A percentile compares a stretch with the other conserved stretches of the same genome.
These are phyloP conservation scores for Forsythia viridissima DNA, from an alignment of 257 asterid genomes.

Conservation along the genomic window DNA sequence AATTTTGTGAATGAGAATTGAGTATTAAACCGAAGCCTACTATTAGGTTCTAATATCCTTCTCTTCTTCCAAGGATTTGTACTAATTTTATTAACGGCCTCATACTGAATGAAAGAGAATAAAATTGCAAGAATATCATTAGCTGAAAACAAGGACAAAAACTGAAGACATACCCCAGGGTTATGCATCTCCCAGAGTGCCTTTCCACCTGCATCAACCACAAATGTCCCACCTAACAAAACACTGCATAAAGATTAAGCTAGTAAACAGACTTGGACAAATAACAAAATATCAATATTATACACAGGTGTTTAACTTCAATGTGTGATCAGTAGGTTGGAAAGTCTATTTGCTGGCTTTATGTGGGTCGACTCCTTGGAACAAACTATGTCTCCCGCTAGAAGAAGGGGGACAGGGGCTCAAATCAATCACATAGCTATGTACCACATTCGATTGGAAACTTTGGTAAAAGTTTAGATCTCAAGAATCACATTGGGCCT, in stretches of 20 bases:
- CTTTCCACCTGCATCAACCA: conserved; percentile 58
- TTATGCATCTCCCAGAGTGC: conserved; percentile 75
- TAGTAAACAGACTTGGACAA: neutral
- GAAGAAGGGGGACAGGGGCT: no score
- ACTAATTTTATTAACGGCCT: neutral
- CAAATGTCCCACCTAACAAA: conserved; percentile 59
- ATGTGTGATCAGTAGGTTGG: no score
- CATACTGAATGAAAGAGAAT: neutral
- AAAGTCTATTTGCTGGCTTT: no score
- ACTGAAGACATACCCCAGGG: conserved; percentile 59
- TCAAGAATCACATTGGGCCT: neutral
- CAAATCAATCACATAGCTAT: no score
- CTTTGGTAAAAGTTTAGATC: neutral
- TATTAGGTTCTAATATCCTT: neutral
- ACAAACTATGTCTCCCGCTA: no score
- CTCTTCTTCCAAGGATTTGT: neutral
- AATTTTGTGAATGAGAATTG: neutral
- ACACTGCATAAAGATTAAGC: conserved; percentile 42
- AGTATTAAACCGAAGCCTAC: neutral
- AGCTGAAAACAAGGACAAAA: conserved; percentile 13
- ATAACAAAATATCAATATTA: neutral
- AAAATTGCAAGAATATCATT: neutral
- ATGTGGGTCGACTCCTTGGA: no score
- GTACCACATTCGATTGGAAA: neutral
- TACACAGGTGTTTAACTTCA: neutral